A percentile compares a stretch with the other conserved stretches of the same genome.
Evolutionary conservation across 2,329 filamentous ascomycete species (phyloP).

Genomic region (Colletotrichum sojae): DNA sequence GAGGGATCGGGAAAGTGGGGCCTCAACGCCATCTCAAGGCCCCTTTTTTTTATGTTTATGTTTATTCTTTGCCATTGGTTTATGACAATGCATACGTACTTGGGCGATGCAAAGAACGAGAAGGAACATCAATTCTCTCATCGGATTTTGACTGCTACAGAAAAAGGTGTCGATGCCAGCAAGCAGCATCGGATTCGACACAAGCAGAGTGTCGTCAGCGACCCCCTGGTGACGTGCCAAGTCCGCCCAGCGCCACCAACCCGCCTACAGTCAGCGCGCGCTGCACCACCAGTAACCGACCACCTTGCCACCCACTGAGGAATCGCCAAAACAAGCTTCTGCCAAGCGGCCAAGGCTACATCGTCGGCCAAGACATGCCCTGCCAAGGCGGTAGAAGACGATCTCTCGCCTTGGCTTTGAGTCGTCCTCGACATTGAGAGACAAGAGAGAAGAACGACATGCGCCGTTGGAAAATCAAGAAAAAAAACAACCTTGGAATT

Average conservation of each 20-base stretch:
- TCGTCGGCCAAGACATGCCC: conserved; percentile 1
- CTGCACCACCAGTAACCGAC: not conserved
- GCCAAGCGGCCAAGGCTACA: conserved; percentile 39
- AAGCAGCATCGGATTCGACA: not conserved
- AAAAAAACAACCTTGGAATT: not conserved
- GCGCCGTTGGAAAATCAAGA: conserved; percentile 5
- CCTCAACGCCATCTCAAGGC: not conserved
- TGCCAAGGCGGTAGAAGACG: conserved; percentile 20
- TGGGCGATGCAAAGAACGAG: not conserved
- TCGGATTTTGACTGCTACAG: too few relatives aligned
- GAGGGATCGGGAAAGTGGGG: conserved; percentile 20
- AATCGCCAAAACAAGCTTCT: conserved; percentile 35
- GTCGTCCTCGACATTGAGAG: not conserved
- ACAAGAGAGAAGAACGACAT: not conserved
- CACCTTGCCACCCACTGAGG: not conserved
- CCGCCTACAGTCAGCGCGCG: conserved; percentile 1
- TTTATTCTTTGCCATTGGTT: not conserved
- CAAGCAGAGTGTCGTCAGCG: conserved; percentile 26
- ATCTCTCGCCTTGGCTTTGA: conserved; percentile 26
- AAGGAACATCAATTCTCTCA: not conserved
- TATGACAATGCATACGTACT: not conserved
- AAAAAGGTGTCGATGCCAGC: too few relatives aligned
- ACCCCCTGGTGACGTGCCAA: conserved; percentile 35
- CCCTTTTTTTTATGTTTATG: conserved; percentile 16
- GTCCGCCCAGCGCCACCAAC: conserved; percentile 23